These are phyloP conservation scores for Colletotrichum tanaceti DNA, from an alignment of 2,329 filamentous ascomycete genomes.

Conservation along the genomic window DNA sequence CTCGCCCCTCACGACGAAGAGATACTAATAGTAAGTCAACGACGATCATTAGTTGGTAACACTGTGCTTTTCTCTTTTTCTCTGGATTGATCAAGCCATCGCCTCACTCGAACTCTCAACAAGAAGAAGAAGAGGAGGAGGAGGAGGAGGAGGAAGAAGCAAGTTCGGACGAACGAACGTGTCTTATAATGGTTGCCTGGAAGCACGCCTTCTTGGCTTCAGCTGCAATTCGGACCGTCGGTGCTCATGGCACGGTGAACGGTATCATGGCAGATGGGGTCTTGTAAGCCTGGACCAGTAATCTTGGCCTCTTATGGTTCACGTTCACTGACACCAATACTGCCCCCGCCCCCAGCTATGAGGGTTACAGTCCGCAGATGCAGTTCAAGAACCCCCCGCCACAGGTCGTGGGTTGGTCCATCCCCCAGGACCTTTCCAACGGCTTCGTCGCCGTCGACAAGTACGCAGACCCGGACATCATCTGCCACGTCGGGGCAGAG, in stretches of 20 bases:
- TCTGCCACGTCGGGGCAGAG: conserved; percentile 52
- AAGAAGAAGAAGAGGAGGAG: background rate
- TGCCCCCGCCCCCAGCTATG: conserved; percentile 27
- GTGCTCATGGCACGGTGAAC: conserved; percentile 33
- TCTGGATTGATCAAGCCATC: background rate
- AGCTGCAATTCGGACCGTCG: conserved; percentile 13
- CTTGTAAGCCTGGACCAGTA: conserved; percentile 22
- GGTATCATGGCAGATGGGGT: conserved; percentile 36
- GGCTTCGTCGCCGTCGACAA: conserved; percentile 55
- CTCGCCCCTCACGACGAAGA: background rate
- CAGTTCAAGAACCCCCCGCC: conserved; percentile 45
- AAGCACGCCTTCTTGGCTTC: conserved; percentile 30
- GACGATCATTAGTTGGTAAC: conserved; percentile 10
- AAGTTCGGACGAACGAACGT: background rate
- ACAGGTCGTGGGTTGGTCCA: conserved; percentile 39
- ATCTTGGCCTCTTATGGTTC: background rate
- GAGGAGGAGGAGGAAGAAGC: background rate
- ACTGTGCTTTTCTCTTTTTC: background rate
- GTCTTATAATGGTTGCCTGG: conserved; percentile 19
- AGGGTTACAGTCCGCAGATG: conserved; percentile 38
- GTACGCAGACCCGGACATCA: conserved; percentile 51
- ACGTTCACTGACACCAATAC: conserved; percentile 10
- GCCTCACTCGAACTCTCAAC: background rate
- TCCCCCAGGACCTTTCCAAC: conserved; percentile 43
- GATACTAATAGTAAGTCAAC: conserved; percentile 9